These are phyloP conservation scores for Boletus huronensis DNA, from an alignment of 768 basidiomycete genomes.

Conservation along the genomic window DNA sequence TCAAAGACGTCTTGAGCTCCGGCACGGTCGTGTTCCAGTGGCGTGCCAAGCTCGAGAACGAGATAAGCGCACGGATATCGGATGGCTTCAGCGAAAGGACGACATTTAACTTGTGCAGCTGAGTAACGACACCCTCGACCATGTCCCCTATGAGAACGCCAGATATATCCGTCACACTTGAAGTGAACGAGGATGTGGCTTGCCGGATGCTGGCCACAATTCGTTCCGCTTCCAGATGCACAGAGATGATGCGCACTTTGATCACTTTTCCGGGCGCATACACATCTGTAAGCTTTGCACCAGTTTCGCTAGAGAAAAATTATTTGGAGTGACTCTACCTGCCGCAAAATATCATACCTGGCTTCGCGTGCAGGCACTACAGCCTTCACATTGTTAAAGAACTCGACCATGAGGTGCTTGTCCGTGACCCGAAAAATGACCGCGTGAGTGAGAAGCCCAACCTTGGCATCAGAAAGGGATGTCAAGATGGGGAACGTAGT, in stretches of 20 bases:
- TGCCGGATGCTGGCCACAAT: slow-evolving; percentile 87
- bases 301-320: slow-evolving; percentile 55
- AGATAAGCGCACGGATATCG: slow-evolving; percentile 74
- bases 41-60: slow-evolving; percentile 83
- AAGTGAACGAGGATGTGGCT: slow-evolving; percentile 51
- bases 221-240: slow-evolving; percentile 54
- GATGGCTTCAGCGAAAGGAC: slow-evolving; percentile 70
- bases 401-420: slow-evolving; percentile 80
- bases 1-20: slow-evolving; percentile 60
- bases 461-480: slow-evolving; percentile 59
- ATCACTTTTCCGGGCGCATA: slow-evolving; percentile 82
- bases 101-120: slow-evolving; percentile 83
- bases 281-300: slow-evolving; percentile 52
- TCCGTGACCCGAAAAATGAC: slow-evolving; percentile 82
- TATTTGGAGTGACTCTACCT: not conserved
- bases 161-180: slow-evolving; percentile 58
- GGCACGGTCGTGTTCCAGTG: slow-evolving; percentile 62
- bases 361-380: slow-evolving; percentile 78
- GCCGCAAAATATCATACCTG: slow-evolving; percentile 48
- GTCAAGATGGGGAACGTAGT: slow-evolving; percentile 71
- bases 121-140: slow-evolving; percentile 66
- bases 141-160: slow-evolving; percentile 73
- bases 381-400: slow-evolving; percentile 86
- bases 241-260: slow-evolving; percentile 72
- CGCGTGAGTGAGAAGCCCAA: slow-evolving; percentile 73